A percentile compares a stretch with the other conserved stretches of the same genome.
phyloP scores from a whole-genome alignment of 768 basidiomycete species.

The Mycena floridula region DNA sequence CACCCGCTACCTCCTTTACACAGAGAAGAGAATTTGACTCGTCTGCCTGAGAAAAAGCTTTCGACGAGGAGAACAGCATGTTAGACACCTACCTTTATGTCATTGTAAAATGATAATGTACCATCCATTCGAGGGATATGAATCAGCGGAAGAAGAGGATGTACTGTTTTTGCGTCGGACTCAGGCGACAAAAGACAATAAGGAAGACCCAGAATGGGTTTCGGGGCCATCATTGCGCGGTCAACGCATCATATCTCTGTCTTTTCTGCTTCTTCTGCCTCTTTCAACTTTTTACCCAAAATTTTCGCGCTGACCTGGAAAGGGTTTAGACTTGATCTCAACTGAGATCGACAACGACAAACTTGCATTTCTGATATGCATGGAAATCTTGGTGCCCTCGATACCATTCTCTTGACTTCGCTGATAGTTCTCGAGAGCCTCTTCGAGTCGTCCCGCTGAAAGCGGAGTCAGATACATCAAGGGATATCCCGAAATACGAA shows the following conservation, averaged over 20 bases:
- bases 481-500: conserved; percentile 12
- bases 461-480: conserved; percentile 23
- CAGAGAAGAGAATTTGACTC: too few species aligned
- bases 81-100: too few species aligned
- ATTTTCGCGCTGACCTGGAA: conserved; percentile 77
- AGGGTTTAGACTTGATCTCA: conserved; percentile 4
- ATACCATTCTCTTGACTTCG: conserved; percentile 72
- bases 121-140: too few species aligned
- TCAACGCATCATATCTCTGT: conserved; percentile 26
- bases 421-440: conserved; percentile 78
- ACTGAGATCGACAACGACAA: conserved; percentile 4
- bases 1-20: too few species aligned
- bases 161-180: too few species aligned
- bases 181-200: too few species aligned
- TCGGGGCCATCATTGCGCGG: too few species aligned
- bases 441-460: conserved; percentile 72
- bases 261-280: conserved; percentile 32
- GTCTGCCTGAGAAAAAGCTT: too few species aligned
- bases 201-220: too few species aligned
- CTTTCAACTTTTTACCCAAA: conserved; percentile 54
- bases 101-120: too few species aligned
- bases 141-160: too few species aligned
- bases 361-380: conserved; percentile 79
- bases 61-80: too few species aligned
- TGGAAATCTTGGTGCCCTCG: conserved; percentile 63